Conservation (phyloP, 2,329 filamentous ascomycete genomes). For the Diaporthe sp. region DNA sequence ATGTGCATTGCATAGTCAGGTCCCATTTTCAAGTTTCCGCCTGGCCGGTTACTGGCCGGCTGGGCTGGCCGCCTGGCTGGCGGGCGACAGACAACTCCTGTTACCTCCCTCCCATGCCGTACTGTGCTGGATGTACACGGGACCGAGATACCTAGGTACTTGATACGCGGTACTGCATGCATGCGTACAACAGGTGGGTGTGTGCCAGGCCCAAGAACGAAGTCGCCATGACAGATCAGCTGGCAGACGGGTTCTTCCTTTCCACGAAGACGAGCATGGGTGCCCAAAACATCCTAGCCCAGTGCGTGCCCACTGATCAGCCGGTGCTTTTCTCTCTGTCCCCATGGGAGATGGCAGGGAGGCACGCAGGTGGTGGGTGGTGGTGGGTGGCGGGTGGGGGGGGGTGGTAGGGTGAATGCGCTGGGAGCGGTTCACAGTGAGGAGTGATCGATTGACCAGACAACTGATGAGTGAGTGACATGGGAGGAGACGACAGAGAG, state of each 20-base stretch:
- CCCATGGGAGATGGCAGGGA: not conserved
- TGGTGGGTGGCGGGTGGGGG: conserved; percentile 2
- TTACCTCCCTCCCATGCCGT: not conserved
- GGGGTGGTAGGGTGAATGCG: not conserved
- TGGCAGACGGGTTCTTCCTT: conserved; percentile 28
- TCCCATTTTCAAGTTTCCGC: conserved; percentile 30
- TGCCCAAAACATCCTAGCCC: conserved; percentile 13
- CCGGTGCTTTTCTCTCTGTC: conserved; percentile 13
- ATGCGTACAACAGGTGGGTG: conserved; percentile 11
- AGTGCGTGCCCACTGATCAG: conserved; percentile 24
- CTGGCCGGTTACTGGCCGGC: conserved; percentile 21
- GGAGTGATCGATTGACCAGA: not conserved
- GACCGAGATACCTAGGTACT: conserved; percentile 13
- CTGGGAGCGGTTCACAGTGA: conserved; percentile 4
- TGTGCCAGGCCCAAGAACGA: conserved; percentile 12
- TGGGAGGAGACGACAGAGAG: not conserved
- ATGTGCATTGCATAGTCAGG: conserved; percentile 29
- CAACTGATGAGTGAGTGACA: conserved; percentile 1
- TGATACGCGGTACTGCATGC: not conserved
- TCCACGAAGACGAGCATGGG: conserved; percentile 5
- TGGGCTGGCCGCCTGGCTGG: not conserved
- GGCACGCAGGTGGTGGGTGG: not conserved
- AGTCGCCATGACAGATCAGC: conserved; percentile 24
- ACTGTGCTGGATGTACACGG: not conserved
- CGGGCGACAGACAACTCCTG: not conserved